Percentiles rank a stretch among this genome's conserved stretches.
phyloP scores from a whole-genome alignment of 2,329 filamentous ascomycete species.

The Alternaria arborescens region DNA sequence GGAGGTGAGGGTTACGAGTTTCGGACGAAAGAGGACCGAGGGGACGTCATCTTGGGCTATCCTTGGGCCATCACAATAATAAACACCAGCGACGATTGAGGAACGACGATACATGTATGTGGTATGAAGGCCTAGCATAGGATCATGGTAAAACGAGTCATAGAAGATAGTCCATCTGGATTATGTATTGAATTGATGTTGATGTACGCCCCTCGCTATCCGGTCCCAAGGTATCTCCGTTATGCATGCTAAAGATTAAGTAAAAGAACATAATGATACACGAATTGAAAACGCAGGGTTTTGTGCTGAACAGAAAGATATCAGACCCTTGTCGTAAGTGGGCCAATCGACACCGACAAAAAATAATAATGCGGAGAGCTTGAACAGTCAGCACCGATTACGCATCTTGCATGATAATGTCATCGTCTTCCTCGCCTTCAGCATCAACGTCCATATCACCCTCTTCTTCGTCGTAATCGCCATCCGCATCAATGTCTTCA shows the following conservation, averaged over 20 bases:
- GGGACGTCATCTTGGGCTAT: neutral
- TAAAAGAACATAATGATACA: neutral
- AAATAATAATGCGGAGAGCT: neutral
- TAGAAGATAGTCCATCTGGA: neutral
- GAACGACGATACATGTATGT: too few relatives aligned
- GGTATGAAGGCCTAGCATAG: too few relatives aligned
- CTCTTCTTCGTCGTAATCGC: slow-evolving; percentile 20
- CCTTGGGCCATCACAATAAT: neutral
- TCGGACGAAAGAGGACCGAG: neutral
- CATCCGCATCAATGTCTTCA: slow-evolving; percentile 37
- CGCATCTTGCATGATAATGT: slow-evolving; percentile 27
- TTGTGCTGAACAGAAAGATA: neutral
- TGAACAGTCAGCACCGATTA: neutral
- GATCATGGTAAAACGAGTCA: neutral
- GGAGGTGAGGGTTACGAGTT: neutral
- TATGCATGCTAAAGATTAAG: neutral
- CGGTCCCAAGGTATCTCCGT: slow-evolving; percentile 12
- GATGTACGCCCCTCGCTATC: neutral
- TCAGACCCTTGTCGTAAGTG: neutral
- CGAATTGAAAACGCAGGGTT: neutral
- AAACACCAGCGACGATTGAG: too few relatives aligned
- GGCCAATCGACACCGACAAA: neutral
- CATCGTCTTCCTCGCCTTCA: slow-evolving; percentile 41
- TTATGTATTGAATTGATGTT: neutral
- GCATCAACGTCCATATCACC: slow-evolving; percentile 19